These are phyloP conservation scores for Rhododendron griersonianum DNA, from an alignment of 148 eudicot genomes.

Conservation along the genomic window DNA sequence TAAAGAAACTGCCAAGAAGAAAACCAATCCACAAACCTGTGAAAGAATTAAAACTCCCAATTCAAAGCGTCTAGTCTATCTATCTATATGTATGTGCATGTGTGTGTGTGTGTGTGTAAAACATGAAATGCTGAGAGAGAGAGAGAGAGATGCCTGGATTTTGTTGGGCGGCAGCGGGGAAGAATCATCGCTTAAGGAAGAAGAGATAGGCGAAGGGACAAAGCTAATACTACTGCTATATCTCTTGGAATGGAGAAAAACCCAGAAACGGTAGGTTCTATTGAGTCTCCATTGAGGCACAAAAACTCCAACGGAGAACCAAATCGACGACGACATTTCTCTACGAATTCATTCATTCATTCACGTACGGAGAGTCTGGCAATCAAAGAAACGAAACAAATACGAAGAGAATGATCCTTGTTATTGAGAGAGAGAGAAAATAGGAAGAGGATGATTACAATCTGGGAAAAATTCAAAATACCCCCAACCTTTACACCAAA, in stretches of 20 bases:
- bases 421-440: no score
- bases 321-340: slow-evolving; percentile 40
- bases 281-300: slow-evolving; percentile 36
- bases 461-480: no score
- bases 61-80: no score
- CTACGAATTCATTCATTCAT: not conserved
- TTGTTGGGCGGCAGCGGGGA: slow-evolving; percentile 28
- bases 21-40: no score
- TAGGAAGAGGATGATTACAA: no score
- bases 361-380: not conserved
- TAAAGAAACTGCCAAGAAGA: no score
- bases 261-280: slow-evolving; percentile 16
- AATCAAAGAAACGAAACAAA: no score
- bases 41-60: no score
- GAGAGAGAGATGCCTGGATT: slow-evolving; percentile 27
- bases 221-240: slow-evolving; percentile 5
- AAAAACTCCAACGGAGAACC: slow-evolving; percentile 26
- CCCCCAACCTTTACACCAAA: no score
- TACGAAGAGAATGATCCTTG: not conserved
- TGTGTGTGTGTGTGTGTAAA: not conserved
- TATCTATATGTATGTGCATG: no score
- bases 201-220: slow-evolving; percentile 8
- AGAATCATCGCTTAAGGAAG: slow-evolving; percentile 41
- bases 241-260: slow-evolving; percentile 19
- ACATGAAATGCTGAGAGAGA: not conserved